These are phyloP conservation scores for Colletotrichum limetticola DNA, from an alignment of 2,329 filamentous ascomycete genomes.

Conservation along the genomic window DNA sequence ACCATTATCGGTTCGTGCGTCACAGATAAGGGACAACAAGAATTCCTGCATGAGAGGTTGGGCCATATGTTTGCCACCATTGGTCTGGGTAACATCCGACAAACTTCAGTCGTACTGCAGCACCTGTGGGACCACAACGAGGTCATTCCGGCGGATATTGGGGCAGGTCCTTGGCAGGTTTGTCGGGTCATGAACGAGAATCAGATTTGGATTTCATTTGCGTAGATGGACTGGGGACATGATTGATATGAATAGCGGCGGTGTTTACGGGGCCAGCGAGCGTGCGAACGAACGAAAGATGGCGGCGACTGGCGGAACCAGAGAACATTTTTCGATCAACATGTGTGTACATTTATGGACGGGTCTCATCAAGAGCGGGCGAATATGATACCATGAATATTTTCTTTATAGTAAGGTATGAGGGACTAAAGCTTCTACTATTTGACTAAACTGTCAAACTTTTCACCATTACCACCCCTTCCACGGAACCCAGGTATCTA, in stretches of 20 bases:
- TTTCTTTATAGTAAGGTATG: neutral
- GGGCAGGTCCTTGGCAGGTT: constrained; percentile 54
- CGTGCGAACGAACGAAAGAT: neutral
- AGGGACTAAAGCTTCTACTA: neutral
- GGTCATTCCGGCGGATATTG: neutral
- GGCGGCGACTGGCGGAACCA: too few species aligned
- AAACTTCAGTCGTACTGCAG: constrained; percentile 53
- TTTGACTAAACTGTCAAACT: neutral
- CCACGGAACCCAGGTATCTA: constrained; percentile 50
- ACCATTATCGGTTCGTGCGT: constrained; percentile 51
- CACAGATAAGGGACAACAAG: constrained; percentile 46
- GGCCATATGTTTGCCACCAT: constrained; percentile 49
- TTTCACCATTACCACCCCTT: constrained; percentile 45
- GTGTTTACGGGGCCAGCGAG: neutral
- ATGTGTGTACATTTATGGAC: neutral
- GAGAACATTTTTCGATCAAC: neutral
- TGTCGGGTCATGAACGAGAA: constrained; percentile 56
- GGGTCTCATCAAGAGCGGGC: neutral
- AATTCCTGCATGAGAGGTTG: constrained; percentile 47
- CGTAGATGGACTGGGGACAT: constrained; percentile 40
- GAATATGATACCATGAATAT: neutral
- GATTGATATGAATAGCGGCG: neutral
- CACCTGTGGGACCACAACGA: constrained; percentile 50
- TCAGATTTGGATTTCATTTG: constrained; percentile 61
- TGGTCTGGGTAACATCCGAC: constrained; percentile 57